phyloP scores from a whole-genome alignment of 2,329 filamentous ascomycete species.

The Pyricularia pennisetigena region DNA sequence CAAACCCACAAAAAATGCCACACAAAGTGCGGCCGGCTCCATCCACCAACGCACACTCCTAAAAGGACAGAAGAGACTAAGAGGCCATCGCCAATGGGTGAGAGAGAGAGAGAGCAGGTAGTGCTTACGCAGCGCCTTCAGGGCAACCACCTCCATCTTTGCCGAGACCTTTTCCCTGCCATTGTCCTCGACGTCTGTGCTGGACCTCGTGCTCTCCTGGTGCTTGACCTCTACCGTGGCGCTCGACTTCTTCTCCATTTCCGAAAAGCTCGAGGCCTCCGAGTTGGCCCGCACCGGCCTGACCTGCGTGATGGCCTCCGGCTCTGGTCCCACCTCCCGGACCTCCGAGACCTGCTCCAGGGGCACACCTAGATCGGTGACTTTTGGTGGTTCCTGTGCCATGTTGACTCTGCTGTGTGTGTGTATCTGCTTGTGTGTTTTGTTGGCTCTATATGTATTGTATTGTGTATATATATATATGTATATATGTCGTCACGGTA shows the following conservation, averaged over 20 bases:
- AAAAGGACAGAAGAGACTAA: neutral
- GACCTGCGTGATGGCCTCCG: neutral
- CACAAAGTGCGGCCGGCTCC: neutral
- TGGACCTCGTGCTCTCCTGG: neutral
- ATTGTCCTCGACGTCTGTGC: conserved; percentile 4
- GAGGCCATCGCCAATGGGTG: neutral
- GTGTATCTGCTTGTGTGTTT: neutral
- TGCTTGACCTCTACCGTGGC: neutral
- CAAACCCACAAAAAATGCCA: no score
- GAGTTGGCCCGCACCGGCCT: neutral
- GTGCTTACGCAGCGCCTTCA: conserved; percentile 10
- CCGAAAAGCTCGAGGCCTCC: neutral
- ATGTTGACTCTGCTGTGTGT: neutral
- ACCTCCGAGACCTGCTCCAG: neutral
- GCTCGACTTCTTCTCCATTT: neutral
- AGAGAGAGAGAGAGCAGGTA: neutral
- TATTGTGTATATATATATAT: neutral
- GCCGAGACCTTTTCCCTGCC: conserved; percentile 2
- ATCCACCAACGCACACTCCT: no score
- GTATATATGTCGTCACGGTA: neutral
- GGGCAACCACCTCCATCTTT: conserved; percentile 9
- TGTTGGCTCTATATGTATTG: neutral
- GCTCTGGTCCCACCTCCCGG: neutral
- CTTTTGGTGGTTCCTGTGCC: neutral
- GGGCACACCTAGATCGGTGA: neutral